These are phyloP conservation scores for Exophiala aquamarina DNA, from an alignment of 2,329 filamentous ascomycete genomes.

Conservation along the genomic window DNA sequence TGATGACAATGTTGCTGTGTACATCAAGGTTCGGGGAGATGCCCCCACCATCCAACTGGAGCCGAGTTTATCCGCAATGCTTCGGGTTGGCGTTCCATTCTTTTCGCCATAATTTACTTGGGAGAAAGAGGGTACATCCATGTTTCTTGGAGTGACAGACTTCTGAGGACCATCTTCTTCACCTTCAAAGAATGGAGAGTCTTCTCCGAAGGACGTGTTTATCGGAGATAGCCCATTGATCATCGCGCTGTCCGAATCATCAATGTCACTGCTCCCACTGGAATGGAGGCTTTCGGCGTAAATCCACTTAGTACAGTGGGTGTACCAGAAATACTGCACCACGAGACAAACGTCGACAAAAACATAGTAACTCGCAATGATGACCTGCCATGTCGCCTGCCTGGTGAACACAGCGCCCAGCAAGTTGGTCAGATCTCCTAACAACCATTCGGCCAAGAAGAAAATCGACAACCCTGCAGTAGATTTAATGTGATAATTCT, in stretches of 20 bases:
- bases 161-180: conserved; percentile 15
- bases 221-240: conserved; percentile 40
- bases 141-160: conserved; percentile 11
- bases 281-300: conserved; percentile 34
- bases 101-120: conserved; percentile 27
- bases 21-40: conserved; percentile 45
- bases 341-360: conserved; percentile 64
- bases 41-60: conserved; percentile 28
- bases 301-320: conserved; percentile 52
- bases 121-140: conserved; percentile 21
- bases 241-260: conserved; percentile 32
- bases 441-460: conserved; percentile 66
- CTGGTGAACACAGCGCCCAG: conserved; percentile 62
- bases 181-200: conserved; percentile 7
- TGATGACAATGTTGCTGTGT: conserved; percentile 46
- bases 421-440: conserved; percentile 64
- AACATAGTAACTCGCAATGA: conserved; percentile 66
- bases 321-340: conserved; percentile 67
- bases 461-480: conserved; percentile 65
- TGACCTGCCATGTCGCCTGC: conserved; percentile 66
- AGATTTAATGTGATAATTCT: conserved; percentile 64
- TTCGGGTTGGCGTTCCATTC: conserved; percentile 8
- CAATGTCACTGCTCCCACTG: conserved; percentile 28
- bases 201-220: conserved; percentile 31
- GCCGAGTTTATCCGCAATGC: conserved; percentile 12